Percentiles rank a stretch among this genome's conserved stretches.
phyloP scores from a whole-genome alignment of 2,329 filamentous ascomycete species.

The Didymella pinodella region DNA sequence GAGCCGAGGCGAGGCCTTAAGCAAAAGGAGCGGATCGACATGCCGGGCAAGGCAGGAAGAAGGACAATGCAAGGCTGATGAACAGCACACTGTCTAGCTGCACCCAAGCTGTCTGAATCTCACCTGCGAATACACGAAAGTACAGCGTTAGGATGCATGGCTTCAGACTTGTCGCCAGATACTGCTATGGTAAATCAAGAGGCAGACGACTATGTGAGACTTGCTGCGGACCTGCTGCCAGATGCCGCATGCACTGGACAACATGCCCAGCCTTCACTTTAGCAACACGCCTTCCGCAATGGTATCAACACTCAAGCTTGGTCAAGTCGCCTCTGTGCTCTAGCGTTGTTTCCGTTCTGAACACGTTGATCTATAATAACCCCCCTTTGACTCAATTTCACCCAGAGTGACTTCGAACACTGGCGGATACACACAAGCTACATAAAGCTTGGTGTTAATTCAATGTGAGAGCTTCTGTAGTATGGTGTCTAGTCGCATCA shows the following conservation, averaged over 20 bases:
- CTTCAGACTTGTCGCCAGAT: neutral
- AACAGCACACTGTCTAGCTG: neutral
- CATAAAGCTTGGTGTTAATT: neutral
- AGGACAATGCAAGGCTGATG: neutral
- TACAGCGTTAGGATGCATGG: neutral
- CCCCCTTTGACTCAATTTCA: no score
- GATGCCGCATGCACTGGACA: neutral
- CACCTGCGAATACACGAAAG: neutral
- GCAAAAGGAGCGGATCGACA: neutral
- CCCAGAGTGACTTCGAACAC: neutral
- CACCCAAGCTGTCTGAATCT: neutral
- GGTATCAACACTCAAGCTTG: neutral
- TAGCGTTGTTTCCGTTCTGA: no score
- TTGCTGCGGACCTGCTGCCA: neutral
- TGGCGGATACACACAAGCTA: neutral
- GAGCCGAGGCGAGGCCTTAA: neutral
- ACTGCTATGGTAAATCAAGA: neutral
- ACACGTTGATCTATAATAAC: no score
- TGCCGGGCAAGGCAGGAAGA: neutral
- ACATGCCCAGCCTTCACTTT: neutral
- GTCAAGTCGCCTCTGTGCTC: neutral
- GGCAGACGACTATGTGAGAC: neutral
- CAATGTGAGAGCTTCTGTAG: neutral
- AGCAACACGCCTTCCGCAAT: neutral
- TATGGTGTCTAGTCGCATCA: neutral